phyloP scores from a whole-genome alignment of 1,284 basidiomycete genomes.

The Ceratobasidium sp. region DNA sequence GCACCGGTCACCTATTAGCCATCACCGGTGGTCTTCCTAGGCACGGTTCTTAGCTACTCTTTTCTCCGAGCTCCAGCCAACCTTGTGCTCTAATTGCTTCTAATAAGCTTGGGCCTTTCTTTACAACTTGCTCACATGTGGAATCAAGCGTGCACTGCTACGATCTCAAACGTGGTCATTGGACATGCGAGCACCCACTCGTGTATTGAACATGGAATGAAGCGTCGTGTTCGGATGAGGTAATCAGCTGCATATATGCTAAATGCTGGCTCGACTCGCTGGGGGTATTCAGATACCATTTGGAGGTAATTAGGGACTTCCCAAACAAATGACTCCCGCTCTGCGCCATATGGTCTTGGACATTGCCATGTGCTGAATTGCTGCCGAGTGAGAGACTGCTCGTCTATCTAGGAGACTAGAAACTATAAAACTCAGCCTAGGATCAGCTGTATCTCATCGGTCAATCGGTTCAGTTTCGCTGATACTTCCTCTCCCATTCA shows the following conservation, averaged over 20 bases:
- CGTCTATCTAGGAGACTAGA: not conserved
- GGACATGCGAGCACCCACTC: not conserved
- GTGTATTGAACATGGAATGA: not conserved
- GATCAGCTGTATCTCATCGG: not conserved
- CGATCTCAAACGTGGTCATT: slow-evolving; percentile 9
- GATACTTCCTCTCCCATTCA: not conserved
- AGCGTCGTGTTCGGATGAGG: not conserved
- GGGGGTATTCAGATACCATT: not conserved
- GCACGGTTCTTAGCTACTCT: not conserved
- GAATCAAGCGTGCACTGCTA: too few species aligned
- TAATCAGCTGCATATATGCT: not conserved
- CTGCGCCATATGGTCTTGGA: slow-evolving; percentile 5
- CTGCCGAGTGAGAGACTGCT: not conserved
- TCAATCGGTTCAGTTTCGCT: not conserved
- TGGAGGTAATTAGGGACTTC: not conserved
- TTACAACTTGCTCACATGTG: not conserved
- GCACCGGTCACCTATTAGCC: slow-evolving; percentile 15
- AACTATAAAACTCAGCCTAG: slow-evolving; percentile 8
- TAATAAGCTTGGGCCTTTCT: not conserved
- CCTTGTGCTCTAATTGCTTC: slow-evolving; percentile 16
- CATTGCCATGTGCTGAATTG: slow-evolving; percentile 2
- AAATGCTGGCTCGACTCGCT: not conserved
- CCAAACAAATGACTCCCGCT: not conserved
- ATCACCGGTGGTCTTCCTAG: not conserved
- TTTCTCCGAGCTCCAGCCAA: not conserved